Conservation (phyloP, 2,329 filamentous ascomycete genomes). For the Epichloe elymi region DNA sequence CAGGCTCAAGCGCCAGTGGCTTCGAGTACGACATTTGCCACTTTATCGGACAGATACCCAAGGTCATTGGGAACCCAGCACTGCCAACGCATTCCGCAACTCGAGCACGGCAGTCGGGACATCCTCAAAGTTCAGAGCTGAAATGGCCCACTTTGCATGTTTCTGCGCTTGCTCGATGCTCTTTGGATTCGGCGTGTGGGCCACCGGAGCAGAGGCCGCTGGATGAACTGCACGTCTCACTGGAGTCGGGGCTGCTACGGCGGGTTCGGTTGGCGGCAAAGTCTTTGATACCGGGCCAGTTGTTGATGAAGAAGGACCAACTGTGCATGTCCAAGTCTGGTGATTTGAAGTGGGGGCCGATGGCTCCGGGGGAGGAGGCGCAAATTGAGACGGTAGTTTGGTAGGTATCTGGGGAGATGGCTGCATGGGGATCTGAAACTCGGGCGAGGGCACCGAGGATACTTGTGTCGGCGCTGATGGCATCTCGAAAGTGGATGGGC, state of each 20-base stretch:
- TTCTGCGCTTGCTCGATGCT: constrained; percentile 81
- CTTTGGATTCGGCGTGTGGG: constrained; percentile 14
- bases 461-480: constrained; percentile 10
- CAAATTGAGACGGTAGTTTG: constrained; percentile 12
- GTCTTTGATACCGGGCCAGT: neutral
- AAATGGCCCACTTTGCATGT: constrained; percentile 94
- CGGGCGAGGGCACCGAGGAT: constrained; percentile 8
- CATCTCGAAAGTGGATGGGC: constrained; percentile 8
- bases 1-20: no score
- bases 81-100: constrained; percentile 58
- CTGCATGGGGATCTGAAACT: constrained; percentile 13
- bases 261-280: neutral
- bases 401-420: constrained; percentile 16
- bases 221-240: constrained; percentile 3
- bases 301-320: constrained; percentile 2
- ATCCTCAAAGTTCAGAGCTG: constrained; percentile 92
- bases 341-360: constrained; percentile 1
- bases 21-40: no score
- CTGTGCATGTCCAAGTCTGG: constrained; percentile 9
- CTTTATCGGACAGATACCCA: no score
- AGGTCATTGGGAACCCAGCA: constrained; percentile 44
- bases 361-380: constrained; percentile 12
- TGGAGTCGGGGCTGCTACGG: constrained; percentile 4
- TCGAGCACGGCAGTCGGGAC: constrained; percentile 81
- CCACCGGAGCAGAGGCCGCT: constrained; percentile 4